Base-by-base conservation (phyloP, 192 early-diverging fungal genomes). In the Coemansia sp. region DNA sequence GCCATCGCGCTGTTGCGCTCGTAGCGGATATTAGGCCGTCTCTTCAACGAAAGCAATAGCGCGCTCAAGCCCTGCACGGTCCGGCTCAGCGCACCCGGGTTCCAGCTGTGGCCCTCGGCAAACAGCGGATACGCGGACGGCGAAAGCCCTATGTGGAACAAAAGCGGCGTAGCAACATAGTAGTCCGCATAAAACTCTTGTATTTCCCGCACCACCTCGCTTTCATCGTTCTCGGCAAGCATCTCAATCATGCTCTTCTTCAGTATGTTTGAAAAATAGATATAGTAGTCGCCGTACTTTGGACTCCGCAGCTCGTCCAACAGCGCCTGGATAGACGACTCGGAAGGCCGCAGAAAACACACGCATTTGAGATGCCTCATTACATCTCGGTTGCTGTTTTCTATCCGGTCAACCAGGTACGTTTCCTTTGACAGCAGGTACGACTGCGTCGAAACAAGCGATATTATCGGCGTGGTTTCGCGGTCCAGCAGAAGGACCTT, bases 121-220 rank as follows among this genome's bases (percentile, higher is more conserved):
- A 87, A 98, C 35, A 98, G 64, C 9, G 85, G 86, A 55, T 82
- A 75, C 1, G 65, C 69, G 1, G 87, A 82, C 11, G 85, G 82
- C 52, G 77, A 63, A 34, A 97, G 56, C 22, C 87, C 86, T 47
- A 97, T 76, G 46, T 90, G 89, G 65, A 90, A 98, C 32, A 96
- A 81, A 45, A 92, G 88, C 2, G 87, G 79, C 55, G 92, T 91
- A 51, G 91, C 83, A 13, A 92, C 91, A 29, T 90, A 85, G 67
- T 86, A 98, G 72, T 99, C 97, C 0, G 90, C 93, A 73, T 86
- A 99, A 63, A 88, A 95, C 84, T 99, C 97, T 80, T 97, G 95
- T 10, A 99, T 85, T 75, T 99, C 95, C 4, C 93, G 85, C 10
- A 99, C 94, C 9, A 89, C 87, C 76, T 98, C 94, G 63, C 89